Evolutionary conservation across 2,329 filamentous ascomycete genomes (phyloP).

Genomic region (Fusarium austroafricanum): DNA sequence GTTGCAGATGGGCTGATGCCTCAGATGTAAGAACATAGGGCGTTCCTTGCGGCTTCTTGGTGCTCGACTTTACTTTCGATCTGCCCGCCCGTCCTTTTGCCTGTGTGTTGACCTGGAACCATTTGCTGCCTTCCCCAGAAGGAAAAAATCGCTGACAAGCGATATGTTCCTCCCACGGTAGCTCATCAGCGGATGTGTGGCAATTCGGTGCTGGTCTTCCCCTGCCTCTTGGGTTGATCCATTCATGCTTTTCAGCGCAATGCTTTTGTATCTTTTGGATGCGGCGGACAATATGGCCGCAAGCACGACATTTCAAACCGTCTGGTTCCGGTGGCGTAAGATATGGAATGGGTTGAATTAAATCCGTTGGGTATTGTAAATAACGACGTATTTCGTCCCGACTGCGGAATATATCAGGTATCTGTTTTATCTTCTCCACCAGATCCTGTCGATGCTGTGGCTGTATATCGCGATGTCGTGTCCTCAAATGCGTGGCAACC

Average conservation of each 20-base stretch:
- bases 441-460: not conserved
- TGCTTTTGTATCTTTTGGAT: not conserved
- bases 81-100: too few species aligned
- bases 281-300: not conserved
- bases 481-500: too few species aligned
- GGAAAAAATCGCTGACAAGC: too few species aligned
- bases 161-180: too few species aligned
- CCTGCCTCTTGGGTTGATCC: not conserved
- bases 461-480: not conserved
- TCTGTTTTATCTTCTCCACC: not conserved
- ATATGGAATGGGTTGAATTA: not conserved
- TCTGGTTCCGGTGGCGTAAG: not conserved
- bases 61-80: too few species aligned
- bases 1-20: too few species aligned
- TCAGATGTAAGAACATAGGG: too few species aligned
- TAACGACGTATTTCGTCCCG: too few species aligned
- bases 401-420: not conserved
- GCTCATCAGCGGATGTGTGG: not conserved
- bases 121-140: too few species aligned
- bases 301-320: not conserved
- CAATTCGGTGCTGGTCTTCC: not conserved
- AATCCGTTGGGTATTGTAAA: too few species aligned
- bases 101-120: too few species aligned
- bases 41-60: too few species aligned
- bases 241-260: not conserved